Base-by-base conservation (phyloP, 2,329 filamentous ascomycete species). In the Sclerotiophoma versabilis region DNA sequence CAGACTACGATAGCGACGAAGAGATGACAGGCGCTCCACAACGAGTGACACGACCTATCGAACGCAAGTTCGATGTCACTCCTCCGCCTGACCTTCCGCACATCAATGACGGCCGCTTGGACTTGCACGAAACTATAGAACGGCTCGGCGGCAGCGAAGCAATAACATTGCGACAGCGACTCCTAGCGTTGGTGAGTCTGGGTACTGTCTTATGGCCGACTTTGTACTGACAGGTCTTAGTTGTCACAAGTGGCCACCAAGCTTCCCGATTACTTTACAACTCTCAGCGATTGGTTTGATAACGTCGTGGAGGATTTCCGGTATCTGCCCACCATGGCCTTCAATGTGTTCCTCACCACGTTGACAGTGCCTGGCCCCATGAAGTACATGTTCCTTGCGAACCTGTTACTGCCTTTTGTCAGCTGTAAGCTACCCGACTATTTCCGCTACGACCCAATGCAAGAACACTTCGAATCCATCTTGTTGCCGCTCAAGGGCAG, bases 161-260 rank as follows among this genome's bases (percentile, higher is more conserved):
- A 0, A 76, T 91, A 15, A 68, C 75, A 1, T 71, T 91, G 15
- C 84, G 89, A 6, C 81, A 87, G 58, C 84, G 87, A 0, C 74
- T 91, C 4, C 83, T 91, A 51, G 78, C 80, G 17, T 72, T 90
- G 26, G 79, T 82, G 65, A 64, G 79, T 66, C 19, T 5, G 5
- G 1, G 33, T 17, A 14, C 20, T 8, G 4, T n/a, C 3, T 27
- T 9, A 9, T 38, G 25, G n/a, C 12, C 36, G 30, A 14, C 17
- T 20, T 25, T 20, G 49, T 61, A 22, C 47, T 76, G 49, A 72
- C 42, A 38, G 19, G 4, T 15, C 27, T 64, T 44, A 76, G 71
- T 66, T 82, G 19, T 67, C 70, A 6, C 59, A 66, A 43, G 73
- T 78, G 45, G 68, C 78, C 0, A 76, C 58, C 8, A 54, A 49